phyloP scores from a whole-genome alignment of 495 filamentous ascomycete genomes.

The Aspergillus saccharolyticus region DNA sequence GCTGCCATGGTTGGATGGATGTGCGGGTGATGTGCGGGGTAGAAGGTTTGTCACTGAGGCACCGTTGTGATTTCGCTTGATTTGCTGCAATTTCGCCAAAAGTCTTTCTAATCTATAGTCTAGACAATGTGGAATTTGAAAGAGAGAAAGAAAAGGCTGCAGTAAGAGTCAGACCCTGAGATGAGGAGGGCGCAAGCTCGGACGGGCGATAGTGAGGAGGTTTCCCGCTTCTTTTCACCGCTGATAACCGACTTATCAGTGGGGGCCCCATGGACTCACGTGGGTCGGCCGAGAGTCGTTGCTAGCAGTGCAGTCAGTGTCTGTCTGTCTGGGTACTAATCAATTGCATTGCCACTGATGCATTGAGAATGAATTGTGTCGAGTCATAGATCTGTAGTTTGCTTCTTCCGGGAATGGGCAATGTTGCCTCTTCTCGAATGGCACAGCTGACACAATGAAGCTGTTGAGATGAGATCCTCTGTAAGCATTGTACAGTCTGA shows the following conservation, averaged over 20 bases:
- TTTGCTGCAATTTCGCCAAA: background rate
- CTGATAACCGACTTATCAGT: conserved; percentile 4
- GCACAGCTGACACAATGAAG: no score
- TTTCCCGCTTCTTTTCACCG: background rate
- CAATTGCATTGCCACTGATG: background rate
- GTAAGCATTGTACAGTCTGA: no score
- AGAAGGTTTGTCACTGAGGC: background rate
- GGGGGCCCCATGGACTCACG: background rate
- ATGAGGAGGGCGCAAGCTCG: background rate
- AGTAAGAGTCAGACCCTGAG: background rate
- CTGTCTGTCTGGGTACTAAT: no score
- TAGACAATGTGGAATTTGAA: background rate
- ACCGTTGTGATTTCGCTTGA: no score
- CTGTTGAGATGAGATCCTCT: no score
- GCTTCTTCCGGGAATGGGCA: no score
- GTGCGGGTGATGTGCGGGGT: no score
- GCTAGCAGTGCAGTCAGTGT: background rate
- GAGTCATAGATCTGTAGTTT: no score
- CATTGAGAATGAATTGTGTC: no score
- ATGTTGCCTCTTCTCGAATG: no score
- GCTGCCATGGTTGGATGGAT: background rate
- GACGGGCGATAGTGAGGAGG: background rate
- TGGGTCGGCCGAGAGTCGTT: background rate
- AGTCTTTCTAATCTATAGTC: background rate
- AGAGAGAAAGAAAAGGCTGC: background rate